Percentiles rank a stretch among this genome's conserved stretches.
These are phyloP conservation scores for Lactarius deliciosus DNA, from an alignment of 768 basidiomycete genomes.

Conservation along the genomic window DNA sequence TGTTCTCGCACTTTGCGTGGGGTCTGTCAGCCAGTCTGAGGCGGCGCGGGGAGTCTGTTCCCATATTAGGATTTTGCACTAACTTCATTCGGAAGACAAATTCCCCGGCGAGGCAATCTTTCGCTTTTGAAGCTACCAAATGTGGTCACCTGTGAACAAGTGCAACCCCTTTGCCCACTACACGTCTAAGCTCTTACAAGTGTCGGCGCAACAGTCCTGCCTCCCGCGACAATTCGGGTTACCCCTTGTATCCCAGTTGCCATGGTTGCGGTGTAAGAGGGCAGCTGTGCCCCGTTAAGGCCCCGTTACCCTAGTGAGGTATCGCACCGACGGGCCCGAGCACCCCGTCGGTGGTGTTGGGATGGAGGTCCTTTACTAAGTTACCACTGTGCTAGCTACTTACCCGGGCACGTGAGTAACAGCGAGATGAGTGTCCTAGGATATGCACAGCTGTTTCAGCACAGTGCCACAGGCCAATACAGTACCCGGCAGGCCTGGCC, in stretches of 20 bases:
- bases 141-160: not conserved
- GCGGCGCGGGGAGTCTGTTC: not conserved
- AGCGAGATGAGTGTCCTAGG: not conserved
- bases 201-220: slow-evolving; percentile 1
- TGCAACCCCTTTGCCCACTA: not conserved
- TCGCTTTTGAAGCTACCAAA: not conserved
- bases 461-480: not conserved
- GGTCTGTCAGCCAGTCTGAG: not conserved
- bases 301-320: slow-evolving; percentile 1
- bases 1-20: not conserved
- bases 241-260: not conserved
- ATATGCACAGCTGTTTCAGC: not conserved
- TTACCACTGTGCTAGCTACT: not conserved
- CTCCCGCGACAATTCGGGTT: slow-evolving; percentile 3
- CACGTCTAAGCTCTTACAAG: not conserved
- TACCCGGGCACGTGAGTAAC: not conserved
- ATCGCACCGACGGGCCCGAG: not conserved
- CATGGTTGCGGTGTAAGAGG: slow-evolving; percentile 2
- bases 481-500: too few relatives aligned
- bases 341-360: not conserved
- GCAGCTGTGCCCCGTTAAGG: not conserved
- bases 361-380: not conserved
- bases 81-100: not conserved
- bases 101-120: not conserved
- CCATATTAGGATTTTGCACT: slow-evolving; percentile 2